Evolutionary conservation across 768 basidiomycete species (phyloP), one percentile per base, ranked within the genome.

Genomic region (Melanogaster broomeanus): DNA sequence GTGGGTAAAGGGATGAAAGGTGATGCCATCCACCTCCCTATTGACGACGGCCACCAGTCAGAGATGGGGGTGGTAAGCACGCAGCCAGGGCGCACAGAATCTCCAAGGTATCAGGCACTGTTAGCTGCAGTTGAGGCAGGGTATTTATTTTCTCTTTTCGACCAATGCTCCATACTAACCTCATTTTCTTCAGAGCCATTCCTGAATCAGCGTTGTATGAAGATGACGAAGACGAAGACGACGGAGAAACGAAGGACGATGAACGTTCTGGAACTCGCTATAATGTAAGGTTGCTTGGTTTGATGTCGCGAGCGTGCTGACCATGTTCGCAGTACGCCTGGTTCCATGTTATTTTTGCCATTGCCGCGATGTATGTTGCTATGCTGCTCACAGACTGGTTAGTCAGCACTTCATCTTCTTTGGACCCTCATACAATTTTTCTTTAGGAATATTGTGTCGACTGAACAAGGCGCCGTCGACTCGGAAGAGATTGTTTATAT

Each of bases 301-400:
- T 48, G 16, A 6, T 30, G 33, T 35, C 13, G n/a, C 15, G 51
- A 24, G 22, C 30, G 10, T 11, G 30, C 49, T 52, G 16, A 57
- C 33, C 30, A 25, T 19, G 40, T 35, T 31, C 18, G 6, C 59
- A 97, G 94, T 99, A 99, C 67, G 84, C 93, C 2, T 99, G 94
- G 93, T 98, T 99, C 84, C 97, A 99, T 65, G 73, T 98, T 68
- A 98, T 99, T 62, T 99, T 98, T 66, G 84, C 89, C 40, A 88
- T 98, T 60, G 97, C 85, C 25, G 78, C 93, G 13, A 98, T 98
- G 97, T 99, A 99, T 71, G 93, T 98, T 22, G 93, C 91, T 6
- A 95, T 97, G 82, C 76, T 99, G 13, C 71, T 99, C 48, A 99
- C 96, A 2, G 96, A 99, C 71, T 98, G 97, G 96, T 95, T 68